Percentiles rank a stretch among this genome's conserved stretches.
phyloP scores from a whole-genome alignment of 768 basidiomycete species.

The Pulveroboletus sp. region DNA sequence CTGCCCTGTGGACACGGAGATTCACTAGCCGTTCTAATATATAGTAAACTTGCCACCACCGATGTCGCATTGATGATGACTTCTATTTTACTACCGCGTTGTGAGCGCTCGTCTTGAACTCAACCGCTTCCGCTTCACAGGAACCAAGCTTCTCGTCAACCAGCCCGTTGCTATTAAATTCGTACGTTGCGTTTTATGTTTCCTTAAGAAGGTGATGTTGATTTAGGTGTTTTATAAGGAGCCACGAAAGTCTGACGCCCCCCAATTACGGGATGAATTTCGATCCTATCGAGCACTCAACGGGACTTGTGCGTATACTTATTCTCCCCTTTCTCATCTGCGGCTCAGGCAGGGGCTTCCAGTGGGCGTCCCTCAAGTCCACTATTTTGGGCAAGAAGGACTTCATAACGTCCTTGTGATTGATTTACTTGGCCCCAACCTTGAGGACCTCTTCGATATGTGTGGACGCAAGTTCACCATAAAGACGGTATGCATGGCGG shows the following conservation, averaged over 20 bases:
- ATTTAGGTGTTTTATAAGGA: slow-evolving; percentile 47
- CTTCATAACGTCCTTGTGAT: slow-evolving; percentile 94
- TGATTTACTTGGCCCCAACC: slow-evolving; percentile 93
- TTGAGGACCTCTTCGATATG: slow-evolving; percentile 99
- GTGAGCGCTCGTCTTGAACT: slow-evolving; percentile 7
- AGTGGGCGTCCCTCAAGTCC: slow-evolving; percentile 97
- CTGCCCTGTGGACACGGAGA: slow-evolving; percentile 3
- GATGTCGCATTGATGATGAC: slow-evolving; percentile 7
- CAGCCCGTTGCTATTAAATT: slow-evolving; percentile 97
- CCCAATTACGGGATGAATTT: slow-evolving; percentile 96
- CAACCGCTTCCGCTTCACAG: slow-evolving; percentile 39
- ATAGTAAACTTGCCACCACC: slow-evolving; percentile 1
- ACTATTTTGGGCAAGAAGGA: slow-evolving; percentile 98
- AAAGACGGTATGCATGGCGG: slow-evolving; percentile 99
- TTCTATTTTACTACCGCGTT: neutral
- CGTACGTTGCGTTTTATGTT: slow-evolving; percentile 53
- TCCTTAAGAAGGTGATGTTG: slow-evolving; percentile 8
- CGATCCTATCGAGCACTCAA: slow-evolving; percentile 94
- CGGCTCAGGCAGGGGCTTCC: slow-evolving; percentile 14
- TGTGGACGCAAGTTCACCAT: slow-evolving; percentile 96
- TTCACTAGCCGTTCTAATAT: slow-evolving; percentile 6
- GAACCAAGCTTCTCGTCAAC: slow-evolving; percentile 78
- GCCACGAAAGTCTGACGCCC: slow-evolving; percentile 96
- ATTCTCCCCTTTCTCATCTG: slow-evolving; percentile 6
- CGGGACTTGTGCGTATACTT: slow-evolving; percentile 66